Conservation (phyloP, 345 rosid genomes). For the Brassica carinata region DNA sequence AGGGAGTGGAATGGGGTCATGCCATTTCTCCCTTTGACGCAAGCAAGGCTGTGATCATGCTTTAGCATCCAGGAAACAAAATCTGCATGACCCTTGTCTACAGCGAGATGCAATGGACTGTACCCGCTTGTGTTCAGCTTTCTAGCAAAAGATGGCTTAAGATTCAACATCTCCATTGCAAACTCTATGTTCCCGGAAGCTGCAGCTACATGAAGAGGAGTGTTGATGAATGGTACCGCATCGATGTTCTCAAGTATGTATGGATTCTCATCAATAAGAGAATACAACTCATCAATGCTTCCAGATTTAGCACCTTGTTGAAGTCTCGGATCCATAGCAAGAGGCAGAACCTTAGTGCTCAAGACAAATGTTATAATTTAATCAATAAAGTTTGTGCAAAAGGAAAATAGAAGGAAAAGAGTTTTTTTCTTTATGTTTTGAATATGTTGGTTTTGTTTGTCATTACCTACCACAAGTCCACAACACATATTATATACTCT, state of each 20-base stretch:
- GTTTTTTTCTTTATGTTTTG: not conserved
- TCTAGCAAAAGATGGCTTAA: conserved; percentile 43
- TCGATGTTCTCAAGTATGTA: conserved; percentile 25
- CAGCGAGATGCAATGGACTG: conserved; percentile 45
- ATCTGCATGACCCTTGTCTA: conserved; percentile 13
- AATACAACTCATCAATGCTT: conserved; percentile 29
- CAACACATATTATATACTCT: not conserved
- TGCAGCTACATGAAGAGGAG: conserved; percentile 48
- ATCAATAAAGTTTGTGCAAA: not conserved
- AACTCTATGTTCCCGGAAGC: conserved; percentile 17
- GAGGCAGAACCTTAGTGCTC: not conserved
- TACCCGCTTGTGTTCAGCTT: conserved; percentile 39
- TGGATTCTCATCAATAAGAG: conserved; percentile 27
- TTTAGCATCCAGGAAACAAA: not conserved
- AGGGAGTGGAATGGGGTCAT: conserved; percentile 26
- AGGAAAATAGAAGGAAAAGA: not conserved
- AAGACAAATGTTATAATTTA: not conserved
- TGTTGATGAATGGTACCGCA: conserved; percentile 37
- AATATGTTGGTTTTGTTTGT: not conserved
- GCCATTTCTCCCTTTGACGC: conserved; percentile 30
- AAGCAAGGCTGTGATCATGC: not conserved
- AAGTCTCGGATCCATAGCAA: conserved; percentile 27
- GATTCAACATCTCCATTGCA: conserved; percentile 15
- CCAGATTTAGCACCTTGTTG: conserved; percentile 27
- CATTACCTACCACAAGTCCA: not conserved